Conservation (phyloP, 371 early-diverging fungal species). For the Circinella minor region DNA sequence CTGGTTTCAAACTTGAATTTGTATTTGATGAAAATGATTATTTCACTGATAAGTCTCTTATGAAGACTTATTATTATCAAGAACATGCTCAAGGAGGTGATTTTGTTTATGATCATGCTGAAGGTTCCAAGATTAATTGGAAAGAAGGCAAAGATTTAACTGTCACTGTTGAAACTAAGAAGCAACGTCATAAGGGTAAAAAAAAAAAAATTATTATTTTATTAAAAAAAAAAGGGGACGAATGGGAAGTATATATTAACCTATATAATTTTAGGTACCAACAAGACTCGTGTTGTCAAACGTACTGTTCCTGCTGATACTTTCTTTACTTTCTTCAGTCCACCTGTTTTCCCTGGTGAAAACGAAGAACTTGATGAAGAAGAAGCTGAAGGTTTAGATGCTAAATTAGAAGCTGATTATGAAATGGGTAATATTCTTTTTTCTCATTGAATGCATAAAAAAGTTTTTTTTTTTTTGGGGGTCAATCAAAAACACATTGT, state of each 20-base stretch:
- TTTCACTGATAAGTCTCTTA: constrained; percentile 85
- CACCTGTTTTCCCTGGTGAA: constrained; percentile 77
- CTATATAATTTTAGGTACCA: constrained; percentile 77
- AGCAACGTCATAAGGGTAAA: constrained; percentile 95
- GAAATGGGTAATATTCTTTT: constrained; percentile 45
- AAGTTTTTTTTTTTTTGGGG: neutral
- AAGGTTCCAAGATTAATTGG: constrained; percentile 91
- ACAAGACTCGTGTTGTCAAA: constrained; percentile 97
- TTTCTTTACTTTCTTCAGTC: constrained; percentile 96
- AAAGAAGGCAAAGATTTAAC: constrained; percentile 95
- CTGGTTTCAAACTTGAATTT: constrained; percentile 95
- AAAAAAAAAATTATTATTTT: too few relatives aligned
- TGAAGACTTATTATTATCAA: constrained; percentile 91
- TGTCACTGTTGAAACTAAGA: constrained; percentile 91
- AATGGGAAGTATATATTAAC: too few relatives aligned
- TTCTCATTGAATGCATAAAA: neutral
- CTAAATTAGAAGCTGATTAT: constrained; percentile 90
- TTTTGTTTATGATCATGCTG: constrained; percentile 89
- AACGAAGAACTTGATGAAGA: constrained; percentile 78
- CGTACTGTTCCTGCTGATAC: constrained; percentile 91
- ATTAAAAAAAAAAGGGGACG: too few relatives aligned
- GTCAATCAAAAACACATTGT: constrained; percentile 22
- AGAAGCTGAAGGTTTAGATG: constrained; percentile 78
- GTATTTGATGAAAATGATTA: constrained; percentile 86
- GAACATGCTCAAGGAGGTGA: constrained; percentile 76